These are phyloP conservation scores for Backusella australiensis DNA, from an alignment of 192 early-diverging fungal genomes.

Conservation along the genomic window DNA sequence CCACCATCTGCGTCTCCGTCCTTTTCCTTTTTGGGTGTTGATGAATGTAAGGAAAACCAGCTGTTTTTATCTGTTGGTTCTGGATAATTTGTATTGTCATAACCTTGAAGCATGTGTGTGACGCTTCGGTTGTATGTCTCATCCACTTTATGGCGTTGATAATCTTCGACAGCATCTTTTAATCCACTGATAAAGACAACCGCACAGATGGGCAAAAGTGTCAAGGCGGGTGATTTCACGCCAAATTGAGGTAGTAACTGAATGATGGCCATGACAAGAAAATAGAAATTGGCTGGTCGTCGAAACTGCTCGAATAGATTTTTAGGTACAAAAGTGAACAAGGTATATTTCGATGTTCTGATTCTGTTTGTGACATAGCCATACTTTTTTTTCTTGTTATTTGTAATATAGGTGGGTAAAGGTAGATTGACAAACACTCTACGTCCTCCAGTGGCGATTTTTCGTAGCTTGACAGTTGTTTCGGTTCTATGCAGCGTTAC, in stretches of 20 bases:
- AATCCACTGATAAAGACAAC: constrained; percentile 76
- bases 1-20: background rate
- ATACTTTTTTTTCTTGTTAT: constrained; percentile 31
- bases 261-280: constrained; percentile 77
- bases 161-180: constrained; percentile 92
- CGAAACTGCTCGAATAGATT: constrained; percentile 93
- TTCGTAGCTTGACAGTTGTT: constrained; percentile 48
- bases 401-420: constrained; percentile 53
- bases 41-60: constrained; percentile 1
- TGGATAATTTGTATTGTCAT: constrained; percentile 48
- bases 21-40: background rate
- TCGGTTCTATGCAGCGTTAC: constrained; percentile 28
- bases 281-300: constrained; percentile 80
- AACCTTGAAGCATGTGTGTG: constrained; percentile 41
- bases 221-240: constrained; percentile 74
- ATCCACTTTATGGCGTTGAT: constrained; percentile 84
- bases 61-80: background rate
- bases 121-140: constrained; percentile 74
- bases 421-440: constrained; percentile 66
- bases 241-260: constrained; percentile 83
- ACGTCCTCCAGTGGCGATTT: constrained; percentile 42
- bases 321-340: constrained; percentile 81
- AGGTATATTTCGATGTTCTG: constrained; percentile 84
- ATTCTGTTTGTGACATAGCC: constrained; percentile 80
- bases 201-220: constrained; percentile 77